phyloP scores from a whole-genome alignment of 257 asterid genomes.

The Solanum microdontum region DNA sequence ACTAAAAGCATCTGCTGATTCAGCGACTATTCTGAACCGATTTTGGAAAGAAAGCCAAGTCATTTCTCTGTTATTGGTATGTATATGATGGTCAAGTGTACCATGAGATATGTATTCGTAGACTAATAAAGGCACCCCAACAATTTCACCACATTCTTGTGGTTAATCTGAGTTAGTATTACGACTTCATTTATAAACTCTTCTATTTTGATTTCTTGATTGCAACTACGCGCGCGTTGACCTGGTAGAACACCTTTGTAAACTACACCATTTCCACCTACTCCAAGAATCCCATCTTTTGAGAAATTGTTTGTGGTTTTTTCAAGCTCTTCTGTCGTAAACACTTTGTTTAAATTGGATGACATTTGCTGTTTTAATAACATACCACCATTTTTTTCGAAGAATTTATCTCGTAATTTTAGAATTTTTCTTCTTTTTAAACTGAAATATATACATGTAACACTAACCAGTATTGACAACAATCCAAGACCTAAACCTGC shows the following conservation, averaged over 20 bases:
- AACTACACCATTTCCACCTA: background rate
- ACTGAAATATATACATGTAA: too few species aligned
- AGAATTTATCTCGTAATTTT: too few species aligned
- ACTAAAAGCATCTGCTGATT: too few species aligned
- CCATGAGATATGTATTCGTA: too few species aligned
- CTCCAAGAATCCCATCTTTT: background rate
- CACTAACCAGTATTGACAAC: too few species aligned
- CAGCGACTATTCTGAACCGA: background rate
- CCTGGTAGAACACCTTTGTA: background rate
- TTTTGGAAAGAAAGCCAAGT: too few species aligned
- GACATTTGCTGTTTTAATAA: too few species aligned
- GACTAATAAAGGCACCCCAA: background rate
- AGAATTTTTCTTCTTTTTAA: too few species aligned
- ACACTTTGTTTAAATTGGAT: background rate
- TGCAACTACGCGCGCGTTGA: background rate
- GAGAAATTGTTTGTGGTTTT: background rate
- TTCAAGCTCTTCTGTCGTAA: background rate
- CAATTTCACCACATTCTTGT: background rate
- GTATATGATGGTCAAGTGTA: too few species aligned
- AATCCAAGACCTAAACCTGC: too few species aligned
- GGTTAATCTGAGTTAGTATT: background rate
- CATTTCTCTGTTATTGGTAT: too few species aligned
- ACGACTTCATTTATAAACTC: background rate
- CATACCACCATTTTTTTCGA: too few species aligned
- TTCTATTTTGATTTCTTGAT: background rate